phyloP scores from a whole-genome alignment of 306 rosid species.

The Rubus idaeus region DNA sequence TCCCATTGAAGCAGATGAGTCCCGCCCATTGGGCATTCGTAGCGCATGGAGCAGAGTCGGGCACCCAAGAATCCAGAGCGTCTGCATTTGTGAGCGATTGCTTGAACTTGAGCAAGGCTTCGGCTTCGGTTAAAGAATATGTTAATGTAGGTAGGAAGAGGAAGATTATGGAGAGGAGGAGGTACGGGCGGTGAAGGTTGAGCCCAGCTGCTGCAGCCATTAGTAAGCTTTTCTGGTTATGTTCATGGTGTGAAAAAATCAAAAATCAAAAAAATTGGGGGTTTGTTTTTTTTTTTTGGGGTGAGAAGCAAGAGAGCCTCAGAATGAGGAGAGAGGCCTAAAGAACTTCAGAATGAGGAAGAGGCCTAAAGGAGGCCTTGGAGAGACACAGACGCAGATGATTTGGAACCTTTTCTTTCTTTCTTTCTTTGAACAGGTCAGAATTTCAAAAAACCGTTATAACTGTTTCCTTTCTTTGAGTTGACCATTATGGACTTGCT shows the following conservation, averaged over 20 bases:
- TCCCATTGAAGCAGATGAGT: conserved; percentile 40
- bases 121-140: conserved; percentile 47
- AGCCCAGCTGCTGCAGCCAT: conserved; percentile 51
- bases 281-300: not conserved
- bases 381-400: not conserved
- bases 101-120: conserved; percentile 59
- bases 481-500: conserved; percentile 5
- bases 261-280: not conserved
- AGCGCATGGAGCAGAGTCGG: conserved; percentile 40
- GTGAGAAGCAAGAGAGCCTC: conserved; percentile 18
- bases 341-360: conserved; percentile 10
- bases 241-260: not conserved
- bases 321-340: conserved; percentile 1
- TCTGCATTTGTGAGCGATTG: conserved; percentile 37
- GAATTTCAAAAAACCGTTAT: conserved; percentile 1
- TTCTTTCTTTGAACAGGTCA: conserved; percentile 18
- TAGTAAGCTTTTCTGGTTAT: not conserved
- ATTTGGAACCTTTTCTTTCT: not conserved
- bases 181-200: conserved; percentile 20
- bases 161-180: conserved; percentile 24
- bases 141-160: conserved; percentile 6
- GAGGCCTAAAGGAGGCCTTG: not conserved
- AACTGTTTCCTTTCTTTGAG: not conserved
- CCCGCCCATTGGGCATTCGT: conserved; percentile 50
- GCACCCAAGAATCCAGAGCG: conserved; percentile 48